Evolutionary conservation across 208 protist genomes (phyloP), one percentile per base, ranked within the genome.

Genomic region (Leishmania amazonensis): DNA sequence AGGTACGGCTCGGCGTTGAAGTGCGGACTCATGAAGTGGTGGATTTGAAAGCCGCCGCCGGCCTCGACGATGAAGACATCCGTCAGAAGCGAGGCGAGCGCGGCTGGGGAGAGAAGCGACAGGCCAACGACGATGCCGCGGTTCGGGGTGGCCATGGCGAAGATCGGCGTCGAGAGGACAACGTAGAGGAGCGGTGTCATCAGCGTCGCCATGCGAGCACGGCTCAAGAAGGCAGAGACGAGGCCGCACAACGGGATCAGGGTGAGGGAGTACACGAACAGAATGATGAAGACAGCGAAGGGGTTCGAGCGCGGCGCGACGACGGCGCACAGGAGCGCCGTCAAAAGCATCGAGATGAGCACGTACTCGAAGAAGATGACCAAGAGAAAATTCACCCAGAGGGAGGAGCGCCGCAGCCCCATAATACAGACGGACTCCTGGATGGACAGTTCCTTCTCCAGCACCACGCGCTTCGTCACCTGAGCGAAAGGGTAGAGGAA

Each of bases 341-440:
- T 80, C 74, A 95, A 83, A 24, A 93, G 79, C 19, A 96, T 53
- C 8, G 82, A 85, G 5, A 90, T 78, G 53, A 96, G 70, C 31
- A 78, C 19, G 73, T 86, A 89, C 84, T 95, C 83, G 21, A 94
- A 73, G 57, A 89, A 79, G 81, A 88, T 85, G 60, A 94, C 76
- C 42, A 97, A 15, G 42, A 91, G 76, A 87, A 87, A 96, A 35
- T 85, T 76, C 24, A 90, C 21, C 80, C 93, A 95, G 76, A 94
- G 82, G 58, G 87, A 80, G 38, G 70, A 47, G 83, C 91, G 79
- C 42, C 79, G 78, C 51, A 97, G 85, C 11, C 94, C 94, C 94
- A 97, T 97, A 80, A 97, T 96, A 57, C 93, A 86, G 85, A 96
- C 89, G 35, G 90, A 89, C 76, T 97, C 90, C 31, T 91, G 89